Conservation (phyloP, 75 land plant genomes). For the Adiantum capillusveneris region DNA sequence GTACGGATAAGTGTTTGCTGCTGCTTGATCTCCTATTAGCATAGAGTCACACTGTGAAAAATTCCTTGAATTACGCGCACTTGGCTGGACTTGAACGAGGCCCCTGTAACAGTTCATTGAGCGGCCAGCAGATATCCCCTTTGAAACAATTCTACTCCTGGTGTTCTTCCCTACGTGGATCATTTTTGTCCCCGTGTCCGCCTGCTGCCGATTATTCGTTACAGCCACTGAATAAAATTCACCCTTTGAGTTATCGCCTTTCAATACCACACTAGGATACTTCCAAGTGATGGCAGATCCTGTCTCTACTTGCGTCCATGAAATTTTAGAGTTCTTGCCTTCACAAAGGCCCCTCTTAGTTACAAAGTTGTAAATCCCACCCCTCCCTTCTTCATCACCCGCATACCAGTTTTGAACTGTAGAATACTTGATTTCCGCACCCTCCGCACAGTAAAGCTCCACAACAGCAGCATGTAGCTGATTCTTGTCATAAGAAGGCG, state of each 20-base stretch:
- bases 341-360: slow-evolving; percentile 91
- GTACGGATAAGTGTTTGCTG: slow-evolving; percentile 94
- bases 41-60: slow-evolving; percentile 98
- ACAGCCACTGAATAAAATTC: slow-evolving; percentile 98
- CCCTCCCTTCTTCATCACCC: slow-evolving; percentile 81
- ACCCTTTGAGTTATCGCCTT: slow-evolving; percentile 75
- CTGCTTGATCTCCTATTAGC: slow-evolving; percentile 94
- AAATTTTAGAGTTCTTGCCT: slow-evolving; percentile 77
- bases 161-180: slow-evolving; percentile 96
- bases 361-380: slow-evolving; percentile 96
- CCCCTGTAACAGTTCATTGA: slow-evolving; percentile 92
- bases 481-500: slow-evolving; percentile 85
- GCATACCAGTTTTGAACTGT: slow-evolving; percentile 99
- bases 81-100: slow-evolving; percentile 74
- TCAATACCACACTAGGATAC: slow-evolving; percentile 88
- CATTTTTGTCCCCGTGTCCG: slow-evolving; percentile 99
- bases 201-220: slow-evolving; percentile 94
- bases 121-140: slow-evolving; percentile 92
- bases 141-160: slow-evolving; percentile 83
- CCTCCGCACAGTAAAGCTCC: slow-evolving; percentile 82
- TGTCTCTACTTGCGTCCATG: slow-evolving; percentile 99
- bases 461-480: slow-evolving; percentile 99
- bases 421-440: slow-evolving; percentile 92
- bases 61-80: slow-evolving; percentile 74
- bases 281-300: slow-evolving; percentile 99